Conservation (phyloP, 73 alveolate species). For the Durusdinium trenchii region DNA sequence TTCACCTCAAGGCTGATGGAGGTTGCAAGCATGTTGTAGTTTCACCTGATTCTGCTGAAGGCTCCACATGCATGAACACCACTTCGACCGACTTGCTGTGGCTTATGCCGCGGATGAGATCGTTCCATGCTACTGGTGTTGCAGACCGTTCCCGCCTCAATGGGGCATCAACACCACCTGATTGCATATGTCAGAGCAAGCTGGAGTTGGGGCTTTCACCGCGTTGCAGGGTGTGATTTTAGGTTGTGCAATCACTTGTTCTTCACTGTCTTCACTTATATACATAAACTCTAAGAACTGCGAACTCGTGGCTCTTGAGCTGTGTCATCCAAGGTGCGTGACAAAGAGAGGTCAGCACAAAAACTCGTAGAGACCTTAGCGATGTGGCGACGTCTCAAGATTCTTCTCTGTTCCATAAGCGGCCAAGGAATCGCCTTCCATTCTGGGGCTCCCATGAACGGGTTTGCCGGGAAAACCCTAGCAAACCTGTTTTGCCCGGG, state of each 20-base stretch:
- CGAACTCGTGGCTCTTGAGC: no score
- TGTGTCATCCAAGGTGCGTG: slow-evolving; percentile 33
- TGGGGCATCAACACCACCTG: background rate
- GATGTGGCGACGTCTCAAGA: background rate
- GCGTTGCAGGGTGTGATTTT: background rate
- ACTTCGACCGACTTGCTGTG: slow-evolving; percentile 70
- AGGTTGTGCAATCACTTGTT: background rate
- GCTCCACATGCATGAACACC: slow-evolving; percentile 94
- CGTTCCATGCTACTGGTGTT: slow-evolving; percentile 94
- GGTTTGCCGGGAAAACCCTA: slow-evolving; percentile 88
- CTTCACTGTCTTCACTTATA: no score
- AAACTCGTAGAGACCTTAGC: slow-evolving; percentile 17
- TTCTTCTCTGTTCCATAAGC: background rate
- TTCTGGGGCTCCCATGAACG: slow-evolving; percentile 93
- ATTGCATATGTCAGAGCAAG: background rate
- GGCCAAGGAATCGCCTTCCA: slow-evolving; percentile 71
- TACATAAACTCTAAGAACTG: no score
- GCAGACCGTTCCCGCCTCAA: slow-evolving; percentile 71
- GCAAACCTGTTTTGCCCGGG: slow-evolving; percentile 87
- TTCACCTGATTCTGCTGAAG: background rate
- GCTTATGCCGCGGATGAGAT: slow-evolving; percentile 85
- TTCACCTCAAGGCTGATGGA: background rate
- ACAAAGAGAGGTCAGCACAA: slow-evolving; percentile 90
- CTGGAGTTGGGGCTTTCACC: background rate
- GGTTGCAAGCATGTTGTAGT: background rate